Evolutionary conservation across 2,329 filamentous ascomycete genomes (phyloP).

Genomic region (Phoma herbarum): DNA sequence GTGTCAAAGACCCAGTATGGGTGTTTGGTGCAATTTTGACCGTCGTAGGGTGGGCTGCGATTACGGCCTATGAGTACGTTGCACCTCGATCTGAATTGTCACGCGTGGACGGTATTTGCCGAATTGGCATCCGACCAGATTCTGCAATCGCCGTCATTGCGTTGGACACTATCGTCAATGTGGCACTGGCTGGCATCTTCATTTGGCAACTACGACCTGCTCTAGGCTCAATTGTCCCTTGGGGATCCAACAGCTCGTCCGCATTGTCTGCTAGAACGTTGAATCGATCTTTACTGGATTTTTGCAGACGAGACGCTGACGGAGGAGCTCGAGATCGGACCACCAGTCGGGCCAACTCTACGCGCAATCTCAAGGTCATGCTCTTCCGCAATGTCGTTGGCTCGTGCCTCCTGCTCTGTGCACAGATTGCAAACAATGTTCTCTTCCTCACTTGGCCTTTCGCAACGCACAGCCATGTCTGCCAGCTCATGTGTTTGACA

Average conservation of each 20-base stretch:
- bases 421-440: background rate
- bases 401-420: background rate
- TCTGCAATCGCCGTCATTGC: background rate
- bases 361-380: background rate
- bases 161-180: background rate
- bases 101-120: background rate
- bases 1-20: background rate
- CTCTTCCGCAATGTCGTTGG: background rate
- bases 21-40: background rate
- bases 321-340: background rate
- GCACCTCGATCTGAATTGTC: background rate
- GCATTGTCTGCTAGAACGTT: background rate
- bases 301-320: background rate
- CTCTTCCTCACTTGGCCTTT: constrained; percentile 40
- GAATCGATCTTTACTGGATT: background rate
- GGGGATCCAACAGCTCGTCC: background rate
- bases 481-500: constrained; percentile 48
- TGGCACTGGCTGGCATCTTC: background rate
- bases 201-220: background rate
- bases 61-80: background rate
- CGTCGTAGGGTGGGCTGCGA: background rate
- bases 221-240: background rate
- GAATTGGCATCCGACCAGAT: background rate
- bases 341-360: background rate
- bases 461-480: constrained; percentile 47